Percentiles rank a stretch among this genome's conserved stretches.
Conservation (phyloP, 1,284 basidiomycete genomes). For the Afroboletus lepidellus region DNA sequence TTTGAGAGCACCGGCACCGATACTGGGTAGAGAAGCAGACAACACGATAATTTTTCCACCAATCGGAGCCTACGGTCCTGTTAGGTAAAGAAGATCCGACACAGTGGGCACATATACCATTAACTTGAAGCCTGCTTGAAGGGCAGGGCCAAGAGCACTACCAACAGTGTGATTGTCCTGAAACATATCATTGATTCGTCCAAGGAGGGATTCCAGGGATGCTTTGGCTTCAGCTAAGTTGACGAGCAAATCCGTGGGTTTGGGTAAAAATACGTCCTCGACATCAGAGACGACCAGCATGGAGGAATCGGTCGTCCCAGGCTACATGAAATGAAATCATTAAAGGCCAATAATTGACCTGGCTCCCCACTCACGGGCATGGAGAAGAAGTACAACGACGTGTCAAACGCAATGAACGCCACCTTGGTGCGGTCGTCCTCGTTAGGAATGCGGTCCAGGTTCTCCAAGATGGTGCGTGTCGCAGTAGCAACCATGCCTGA, state of each 20-base stretch:
- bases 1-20: conserved; percentile 92
- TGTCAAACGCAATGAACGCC: conserved; percentile 91
- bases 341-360: background rate
- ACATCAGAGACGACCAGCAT: conserved; percentile 98
- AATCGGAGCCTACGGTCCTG: conserved; percentile 64
- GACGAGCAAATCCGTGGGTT: conserved; percentile 93
- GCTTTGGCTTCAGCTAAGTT: conserved; percentile 87
- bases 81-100: background rate
- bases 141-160: conserved; percentile 92
- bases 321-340: conserved; percentile 39
- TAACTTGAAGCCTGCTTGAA: conserved; percentile 95
- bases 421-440: conserved; percentile 92
- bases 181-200: conserved; percentile 93
- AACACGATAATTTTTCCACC: conserved; percentile 96
- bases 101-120: conserved; percentile 52
- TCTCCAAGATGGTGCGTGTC: conserved; percentile 93
- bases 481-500: conserved; percentile 97
- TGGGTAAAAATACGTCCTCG: conserved; percentile 96
- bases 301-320: conserved; percentile 80
- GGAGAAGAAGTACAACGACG: conserved; percentile 96
- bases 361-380: conserved; percentile 55
- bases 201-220: conserved; percentile 81
- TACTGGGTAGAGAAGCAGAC: conserved; percentile 81
- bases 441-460: conserved; percentile 93
- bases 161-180: conserved; percentile 89